Base-by-base conservation (phyloP, 2,329 filamentous ascomycete genomes). In the Venturiaceae sp. region DNA sequence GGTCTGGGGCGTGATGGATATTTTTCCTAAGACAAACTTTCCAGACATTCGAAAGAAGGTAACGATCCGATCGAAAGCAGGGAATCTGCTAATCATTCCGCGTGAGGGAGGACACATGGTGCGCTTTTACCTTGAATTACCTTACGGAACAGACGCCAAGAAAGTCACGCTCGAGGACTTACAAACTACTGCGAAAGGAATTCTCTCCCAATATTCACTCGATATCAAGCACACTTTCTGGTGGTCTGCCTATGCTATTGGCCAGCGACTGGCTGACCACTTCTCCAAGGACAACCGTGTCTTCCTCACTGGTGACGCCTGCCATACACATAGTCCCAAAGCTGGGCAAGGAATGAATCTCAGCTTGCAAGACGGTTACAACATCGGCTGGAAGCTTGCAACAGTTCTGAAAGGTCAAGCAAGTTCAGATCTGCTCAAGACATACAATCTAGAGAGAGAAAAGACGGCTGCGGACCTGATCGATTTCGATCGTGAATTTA, bases 261-360 rank as follows among this genome's bases (percentile, higher is more conserved):
- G 84, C 0, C 85, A 88, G 65, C 76, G 86, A 5, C 79, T 87
- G 0, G 82, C 80, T 3, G 77, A 75, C 1, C 73, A 77, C 44
- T 87, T 86, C 68, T 79, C 77, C 41, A 75, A 75, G 6, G 70
- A 74, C 13, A 76, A 80, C 26, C 77, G 84, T 3, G 76, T 91
- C 9, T 90, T 91, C 67, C 75, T 90, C 4, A 83, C 85, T 0
- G 87, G 86, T 2, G 86, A 88, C 68, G 85, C 83, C 1, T 80
- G 82, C 23, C 77, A 80, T 60, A 80, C 77, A 8, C 77, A 80
- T 63, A 75, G 71, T 16, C 84, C 83, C 21, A 87, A 87, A 65
- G 84, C 83, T 0, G 84, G 84, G 1, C 84, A 87, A 65, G 85
- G 86, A 13, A 88, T 88, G 84, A 89, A 89, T 63, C 81, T 87